Evolutionary conservation across 805 yeast species (phyloP).

Genomic region (Saturnispora dispora): DNA sequence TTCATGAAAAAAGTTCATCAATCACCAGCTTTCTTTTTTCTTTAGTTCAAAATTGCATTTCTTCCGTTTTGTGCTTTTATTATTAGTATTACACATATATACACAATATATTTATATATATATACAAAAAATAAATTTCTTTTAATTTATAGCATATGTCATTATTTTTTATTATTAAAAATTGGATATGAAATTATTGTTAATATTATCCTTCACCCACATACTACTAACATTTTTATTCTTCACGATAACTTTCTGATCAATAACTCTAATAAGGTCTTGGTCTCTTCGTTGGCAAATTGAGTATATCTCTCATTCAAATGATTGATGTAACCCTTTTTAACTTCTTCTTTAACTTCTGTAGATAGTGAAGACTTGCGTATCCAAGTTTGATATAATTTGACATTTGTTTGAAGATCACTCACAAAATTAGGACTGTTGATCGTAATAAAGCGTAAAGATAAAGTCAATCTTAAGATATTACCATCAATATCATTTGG

Average conservation of each 20-base stretch:
- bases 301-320: slow-evolving; percentile 21
- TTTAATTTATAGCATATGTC: too few relatives aligned
- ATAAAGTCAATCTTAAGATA: slow-evolving; percentile 50
- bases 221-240: background rate
- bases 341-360: slow-evolving; percentile 26
- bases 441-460: slow-evolving; percentile 46
- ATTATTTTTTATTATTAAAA: too few relatives aligned
- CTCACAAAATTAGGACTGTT: slow-evolving; percentile 41
- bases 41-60: background rate
- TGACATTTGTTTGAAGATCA: slow-evolving; percentile 58
- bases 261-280: slow-evolving; percentile 17
- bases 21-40: background rate
- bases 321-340: slow-evolving; percentile 26
- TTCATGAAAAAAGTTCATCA: background rate
- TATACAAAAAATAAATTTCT: background rate
- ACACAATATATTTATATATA: background rate
- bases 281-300: slow-evolving; percentile 16
- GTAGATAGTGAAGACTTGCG: slow-evolving; percentile 28
- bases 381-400: slow-evolving; percentile 52
- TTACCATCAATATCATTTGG: slow-evolving; percentile 33
- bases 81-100: too few relatives aligned
- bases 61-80: background rate
- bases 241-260: slow-evolving; percentile 19
- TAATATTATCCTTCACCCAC: background rate
- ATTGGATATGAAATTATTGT: background rate